Evolutionary conservation across 2,329 filamentous ascomycete genomes (phyloP).

Genomic region (Phialophora expanda): DNA sequence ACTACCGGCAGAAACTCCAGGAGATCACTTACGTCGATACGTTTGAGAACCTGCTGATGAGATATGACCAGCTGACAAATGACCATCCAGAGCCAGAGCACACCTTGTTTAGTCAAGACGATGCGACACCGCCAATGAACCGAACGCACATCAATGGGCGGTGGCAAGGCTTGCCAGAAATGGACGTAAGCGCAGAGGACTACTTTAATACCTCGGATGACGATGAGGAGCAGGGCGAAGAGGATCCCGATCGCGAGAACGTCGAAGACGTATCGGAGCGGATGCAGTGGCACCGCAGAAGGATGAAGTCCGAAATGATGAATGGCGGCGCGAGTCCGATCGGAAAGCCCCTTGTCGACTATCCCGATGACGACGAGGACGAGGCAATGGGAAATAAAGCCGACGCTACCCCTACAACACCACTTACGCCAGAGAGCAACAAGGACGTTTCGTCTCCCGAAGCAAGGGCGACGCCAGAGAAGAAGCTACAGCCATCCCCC

Average conservation of each 20-base stretch:
- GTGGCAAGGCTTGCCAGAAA: constrained; percentile 76
- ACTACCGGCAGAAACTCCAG: constrained; percentile 77
- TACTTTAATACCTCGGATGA: constrained; percentile 93
- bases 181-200: constrained; percentile 85
- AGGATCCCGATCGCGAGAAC: constrained; percentile 34
- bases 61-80: constrained; percentile 78
- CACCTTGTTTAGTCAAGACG: constrained; percentile 72
- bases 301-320: constrained; percentile 41
- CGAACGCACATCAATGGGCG: constrained; percentile 60
- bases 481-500: constrained; percentile 38
- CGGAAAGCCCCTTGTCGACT: constrained; percentile 82
- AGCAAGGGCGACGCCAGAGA: constrained; percentile 39
- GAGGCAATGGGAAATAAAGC: constrained; percentile 64
- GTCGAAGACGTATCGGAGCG: constrained; percentile 30
- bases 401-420: constrained; percentile 31
- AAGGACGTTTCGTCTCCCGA: constrained; percentile 39
- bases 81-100: constrained; percentile 66
- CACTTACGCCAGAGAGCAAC: constrained; percentile 41
- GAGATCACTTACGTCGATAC: constrained; percentile 81
- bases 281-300: constrained; percentile 36
- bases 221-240: constrained; percentile 69
- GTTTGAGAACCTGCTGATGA: constrained; percentile 75
- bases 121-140: constrained; percentile 57
- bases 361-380: constrained; percentile 82
- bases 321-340: constrained; percentile 68